phyloP scores from a whole-genome alignment of 2,329 filamentous ascomycete species.

The Neofusicoccum kwambonambiense region DNA sequence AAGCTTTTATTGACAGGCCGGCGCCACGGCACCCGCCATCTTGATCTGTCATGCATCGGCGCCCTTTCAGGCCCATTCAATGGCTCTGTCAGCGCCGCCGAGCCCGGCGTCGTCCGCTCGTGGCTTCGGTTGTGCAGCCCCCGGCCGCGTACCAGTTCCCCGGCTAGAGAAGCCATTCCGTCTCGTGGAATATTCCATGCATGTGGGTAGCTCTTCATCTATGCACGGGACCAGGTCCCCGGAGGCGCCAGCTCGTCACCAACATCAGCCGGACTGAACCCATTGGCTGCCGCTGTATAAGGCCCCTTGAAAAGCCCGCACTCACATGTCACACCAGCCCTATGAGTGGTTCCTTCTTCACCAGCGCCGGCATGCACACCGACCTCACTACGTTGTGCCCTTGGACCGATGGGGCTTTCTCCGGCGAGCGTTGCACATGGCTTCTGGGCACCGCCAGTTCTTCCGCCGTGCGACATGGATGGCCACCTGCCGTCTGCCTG shows the following conservation, averaged over 20 bases:
- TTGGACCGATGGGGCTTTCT: background rate
- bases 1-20: background rate
- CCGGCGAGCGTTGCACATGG: constrained; percentile 16
- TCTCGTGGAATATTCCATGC: constrained; percentile 7
- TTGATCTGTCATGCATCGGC: background rate
- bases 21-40: background rate
- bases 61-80: background rate
- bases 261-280: background rate
- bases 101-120: background rate
- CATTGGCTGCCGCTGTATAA: constrained; percentile 1
- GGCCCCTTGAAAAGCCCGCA: background rate
- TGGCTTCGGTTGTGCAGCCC: background rate
- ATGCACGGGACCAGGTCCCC: background rate
- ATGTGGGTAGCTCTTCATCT: background rate
- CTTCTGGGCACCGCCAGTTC: constrained; percentile 8
- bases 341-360: background rate
- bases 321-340: constrained; percentile 8
- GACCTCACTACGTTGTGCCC: background rate
- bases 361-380: background rate
- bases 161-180: background rate
- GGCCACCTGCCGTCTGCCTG: constrained; percentile 5
- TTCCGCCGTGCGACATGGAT: constrained; percentile 14
- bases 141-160: background rate
- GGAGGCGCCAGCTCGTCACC: background rate
- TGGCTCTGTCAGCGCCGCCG: background rate